Base-by-base conservation (phyloP, 2,329 filamentous ascomycete species). In the Ceratocystis cacaofunesta region DNA sequence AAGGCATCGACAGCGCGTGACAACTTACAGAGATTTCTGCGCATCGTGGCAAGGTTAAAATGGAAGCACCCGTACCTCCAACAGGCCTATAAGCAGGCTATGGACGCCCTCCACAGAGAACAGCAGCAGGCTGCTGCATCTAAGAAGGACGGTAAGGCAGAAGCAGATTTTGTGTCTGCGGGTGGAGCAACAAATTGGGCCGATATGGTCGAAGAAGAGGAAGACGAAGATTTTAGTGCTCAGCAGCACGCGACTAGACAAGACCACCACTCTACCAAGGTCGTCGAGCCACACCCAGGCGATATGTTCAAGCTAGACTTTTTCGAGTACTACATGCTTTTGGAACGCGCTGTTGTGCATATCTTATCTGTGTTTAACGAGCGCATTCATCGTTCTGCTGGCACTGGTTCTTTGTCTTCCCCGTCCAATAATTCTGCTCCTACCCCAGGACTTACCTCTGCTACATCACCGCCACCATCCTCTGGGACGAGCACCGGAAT, bases 271-370 rank as follows among this genome's bases (percentile, higher is more conserved):
- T 15, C 22, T 44, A n/a, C 25, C 12, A 61, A 52, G 41, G 55
- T 57, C n/a, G 68, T 65, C 4, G 79, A 82, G 68, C 81, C 81
- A 0, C 83, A 86, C 72, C 78, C 82, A 1, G 41, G 61, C 0
- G 57, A 65, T 17, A 89, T 89, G 79, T 90, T 90, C 77, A 89
- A 90, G 72, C 79, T 90, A 6, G 87, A 90, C 71, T 90, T 90
- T 68, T 85, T 88, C 74, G 87, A 90, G 71, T 90, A 86, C 73
- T 90, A 90, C 75, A 83, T 84, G 63, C 79, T 88, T 44, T 80
- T 90, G 5, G 87, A 90, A 74, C 82, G 87, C 36, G 86, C 85
- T 0, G 77, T 90, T 6, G 85, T 88, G 1, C 81, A 86, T 60
- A 75, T 88, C 0, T 79, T 88, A n/a, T 79, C 79, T 0, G 80